A percentile compares a stretch with the other conserved stretches of the same genome.
phyloP scores from a whole-genome alignment of 768 basidiomycete genomes.

The Tricholoma saponaceum region DNA sequence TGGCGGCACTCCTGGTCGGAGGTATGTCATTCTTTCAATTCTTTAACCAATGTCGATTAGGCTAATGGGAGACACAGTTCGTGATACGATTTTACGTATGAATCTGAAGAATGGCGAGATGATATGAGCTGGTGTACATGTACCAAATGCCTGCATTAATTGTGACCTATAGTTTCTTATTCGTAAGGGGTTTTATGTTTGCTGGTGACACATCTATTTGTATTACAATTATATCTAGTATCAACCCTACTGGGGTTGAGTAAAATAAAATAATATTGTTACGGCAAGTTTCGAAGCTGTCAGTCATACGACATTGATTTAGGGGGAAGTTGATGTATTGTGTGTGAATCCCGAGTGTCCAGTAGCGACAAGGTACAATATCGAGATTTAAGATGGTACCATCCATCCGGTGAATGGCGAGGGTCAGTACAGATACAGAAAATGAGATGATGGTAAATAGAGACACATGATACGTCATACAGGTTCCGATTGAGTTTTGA shows the following conservation, averaged over 20 bases:
- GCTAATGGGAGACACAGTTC: conserved; percentile 17
- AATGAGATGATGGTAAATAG: neutral
- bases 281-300: too few relatives aligned
- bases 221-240: neutral
- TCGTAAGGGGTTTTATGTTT: neutral
- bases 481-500: neutral
- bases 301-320: too few relatives aligned
- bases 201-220: neutral
- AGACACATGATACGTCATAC: neutral
- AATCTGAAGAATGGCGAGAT: conserved; percentile 27
- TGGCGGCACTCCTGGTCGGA: conserved; percentile 34
- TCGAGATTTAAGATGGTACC: neutral
- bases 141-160: neutral
- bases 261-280: too few relatives aligned
- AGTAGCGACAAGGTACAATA: too few relatives aligned
- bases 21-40: conserved; percentile 13
- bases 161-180: neutral
- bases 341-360: too few relatives aligned
- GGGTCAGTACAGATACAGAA: neutral
- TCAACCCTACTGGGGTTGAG: too few relatives aligned
- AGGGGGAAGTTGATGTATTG: too few relatives aligned
- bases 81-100: conserved; percentile 38
- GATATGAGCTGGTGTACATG: neutral
- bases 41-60: neutral
- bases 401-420: neutral